Evolutionary conservation across 441 rosid genomes (phyloP), one percentile per base, ranked within the genome.

Genomic region (Pelargonium myrrhifolium): DNA sequence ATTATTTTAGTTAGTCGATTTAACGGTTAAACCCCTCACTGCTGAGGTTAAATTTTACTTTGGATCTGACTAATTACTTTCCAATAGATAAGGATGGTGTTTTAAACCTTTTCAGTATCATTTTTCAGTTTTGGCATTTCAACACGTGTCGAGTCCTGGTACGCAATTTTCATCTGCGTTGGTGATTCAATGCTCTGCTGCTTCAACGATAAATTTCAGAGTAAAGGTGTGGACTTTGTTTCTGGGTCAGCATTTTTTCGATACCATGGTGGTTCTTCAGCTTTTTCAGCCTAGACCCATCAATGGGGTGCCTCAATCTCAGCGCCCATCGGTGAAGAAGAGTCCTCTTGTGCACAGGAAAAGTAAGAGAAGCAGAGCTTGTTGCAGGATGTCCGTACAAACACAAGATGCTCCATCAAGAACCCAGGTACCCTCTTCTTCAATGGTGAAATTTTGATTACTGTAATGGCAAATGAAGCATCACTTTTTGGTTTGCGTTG

Each of bases 121-220:
- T n/a, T n/a, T n/a, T n/a, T n/a, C 21, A 17, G 62, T 24, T 58
- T 58, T 58, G 31, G 65, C 14, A 24, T 67, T 62, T 58, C 40
- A 6, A 31, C 74, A 81, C 86, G 90, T 88, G 91, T 78, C 84
- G 47, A 28, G 65, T 72, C 81, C 73, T 79, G 70, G 55, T 18
- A 72, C 90, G 75, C 65, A 62, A 22, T 58, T 58, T 58, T 58
- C 35, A 58, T 22, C 28, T 3, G 61, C 20, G 12, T 9, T 3
- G 1, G 12, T 20, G 28, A 56, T 28, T 28, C 39, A 58, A 58
- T 21, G 62, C 35, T 11, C 11, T 18, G 24, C 62, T 21, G 62
- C 62, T 22, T 22, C 1, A 58, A 1, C 62, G 62, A 58, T 58
- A 28, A n/a, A 28, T 3, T 47, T 47, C 15, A 47, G 35, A 11